phyloP scores from a whole-genome alignment of 1,139 yeast genomes.

The Sugiyamaella japonica region DNA sequence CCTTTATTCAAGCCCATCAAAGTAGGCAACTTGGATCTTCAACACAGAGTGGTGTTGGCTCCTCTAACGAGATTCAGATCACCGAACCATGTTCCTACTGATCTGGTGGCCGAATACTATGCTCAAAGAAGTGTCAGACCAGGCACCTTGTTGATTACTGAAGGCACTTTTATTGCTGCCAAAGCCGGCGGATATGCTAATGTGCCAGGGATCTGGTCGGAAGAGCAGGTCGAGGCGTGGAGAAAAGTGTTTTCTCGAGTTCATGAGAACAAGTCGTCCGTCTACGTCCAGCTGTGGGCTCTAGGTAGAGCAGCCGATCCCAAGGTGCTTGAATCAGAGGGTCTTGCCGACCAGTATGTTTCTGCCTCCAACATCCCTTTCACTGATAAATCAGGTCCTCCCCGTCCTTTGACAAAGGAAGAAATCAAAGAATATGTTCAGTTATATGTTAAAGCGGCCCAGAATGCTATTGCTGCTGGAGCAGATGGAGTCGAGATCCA shows the following conservation, averaged over 20 bases:
- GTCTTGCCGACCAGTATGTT: conserved; percentile 33
- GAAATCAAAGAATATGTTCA: conserved; percentile 45
- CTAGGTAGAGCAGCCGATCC: conserved; percentile 44
- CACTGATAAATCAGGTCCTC: conserved; percentile 34
- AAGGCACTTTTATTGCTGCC: conserved; percentile 46
- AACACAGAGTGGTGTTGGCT: conserved; percentile 51
- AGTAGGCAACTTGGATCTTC: conserved; percentile 32
- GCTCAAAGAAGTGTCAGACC: conserved; percentile 52
- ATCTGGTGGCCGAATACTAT: conserved; percentile 52
- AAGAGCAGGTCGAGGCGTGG: conserved; percentile 47
- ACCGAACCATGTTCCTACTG: conserved; percentile 45
- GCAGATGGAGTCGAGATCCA: conserved; percentile 72
- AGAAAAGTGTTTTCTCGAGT: conserved; percentile 40
- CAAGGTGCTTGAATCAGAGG: conserved; percentile 10
- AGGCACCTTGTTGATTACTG: conserved; percentile 51
- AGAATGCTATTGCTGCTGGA: conserved; percentile 53
- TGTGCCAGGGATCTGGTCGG: conserved; percentile 49
- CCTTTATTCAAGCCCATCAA: conserved; percentile 35
- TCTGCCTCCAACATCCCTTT: conserved; percentile 38
- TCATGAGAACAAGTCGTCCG: conserved; percentile 42
- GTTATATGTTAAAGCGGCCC: conserved; percentile 46
- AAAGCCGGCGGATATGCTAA: conserved; percentile 39
- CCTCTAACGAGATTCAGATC: conserved; percentile 57
- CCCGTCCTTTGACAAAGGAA: conserved; percentile 42
- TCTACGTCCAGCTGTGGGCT: conserved; percentile 46